Conservation (phyloP, 106 monocot species). For the Triglochin maritima region DNA sequence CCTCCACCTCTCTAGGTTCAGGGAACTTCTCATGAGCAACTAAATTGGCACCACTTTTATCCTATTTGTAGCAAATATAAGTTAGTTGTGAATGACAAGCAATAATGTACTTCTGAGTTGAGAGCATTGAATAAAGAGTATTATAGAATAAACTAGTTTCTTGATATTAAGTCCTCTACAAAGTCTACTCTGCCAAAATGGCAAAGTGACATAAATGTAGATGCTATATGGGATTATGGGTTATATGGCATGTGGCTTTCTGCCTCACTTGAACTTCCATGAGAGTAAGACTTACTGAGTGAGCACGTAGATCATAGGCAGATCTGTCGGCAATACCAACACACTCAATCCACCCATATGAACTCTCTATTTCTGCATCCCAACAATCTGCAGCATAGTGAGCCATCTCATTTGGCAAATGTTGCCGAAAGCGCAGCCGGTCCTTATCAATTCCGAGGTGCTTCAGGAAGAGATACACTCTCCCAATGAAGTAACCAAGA, state of each 20-base stretch:
- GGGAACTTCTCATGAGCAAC: conserved; percentile 90
- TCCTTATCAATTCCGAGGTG: conserved; percentile 80
- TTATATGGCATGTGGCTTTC: no score
- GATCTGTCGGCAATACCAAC: conserved; percentile 98
- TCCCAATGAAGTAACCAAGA: conserved; percentile 92
- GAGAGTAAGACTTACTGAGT: conserved; percentile 37
- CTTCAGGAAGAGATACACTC: conserved; percentile 81
- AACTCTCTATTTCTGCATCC: conserved; percentile 98
- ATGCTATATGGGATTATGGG: no score
- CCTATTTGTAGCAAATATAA: conserved; percentile 25
- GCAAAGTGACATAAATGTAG: no score
- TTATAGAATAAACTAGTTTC: no score
- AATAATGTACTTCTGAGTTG: no score
- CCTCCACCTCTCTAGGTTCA: conserved; percentile 96
- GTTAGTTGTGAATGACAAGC: no score
- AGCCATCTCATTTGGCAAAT: conserved; percentile 97
- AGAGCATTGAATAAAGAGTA: no score
- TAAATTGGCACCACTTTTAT: conserved; percentile 80
- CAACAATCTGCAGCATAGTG: conserved; percentile 99
- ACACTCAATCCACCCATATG: conserved; percentile 99
- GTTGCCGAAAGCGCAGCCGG: conserved; percentile 76
- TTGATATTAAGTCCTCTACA: no score
- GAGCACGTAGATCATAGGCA: conserved; percentile 84
- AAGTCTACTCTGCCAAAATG: no score
- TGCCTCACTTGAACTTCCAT: no score